Evolutionary conservation across 106 monocot species (phyloP).

Genomic region (Apostasia ramifera): DNA sequence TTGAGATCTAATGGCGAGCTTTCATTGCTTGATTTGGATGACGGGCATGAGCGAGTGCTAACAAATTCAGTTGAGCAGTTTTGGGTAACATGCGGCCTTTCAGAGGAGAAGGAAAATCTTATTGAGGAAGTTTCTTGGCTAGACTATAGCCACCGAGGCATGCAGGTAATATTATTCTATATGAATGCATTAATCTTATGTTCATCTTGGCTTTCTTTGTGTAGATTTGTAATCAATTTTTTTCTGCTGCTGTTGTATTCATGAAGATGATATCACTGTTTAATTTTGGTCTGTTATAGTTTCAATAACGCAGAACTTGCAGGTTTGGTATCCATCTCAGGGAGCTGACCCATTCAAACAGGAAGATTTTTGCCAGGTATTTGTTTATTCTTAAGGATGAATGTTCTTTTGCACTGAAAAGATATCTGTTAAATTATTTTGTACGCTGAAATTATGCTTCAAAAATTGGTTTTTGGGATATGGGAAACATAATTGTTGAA

Average conservation of each 20-base stretch:
- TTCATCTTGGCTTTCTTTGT: neutral
- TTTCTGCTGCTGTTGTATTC: neutral
- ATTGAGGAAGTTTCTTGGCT: slow-evolving; percentile 98
- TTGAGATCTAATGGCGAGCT: slow-evolving; percentile 93
- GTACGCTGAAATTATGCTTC: too few relatives aligned
- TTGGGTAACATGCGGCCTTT: slow-evolving; percentile 92
- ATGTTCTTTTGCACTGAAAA: too few relatives aligned
- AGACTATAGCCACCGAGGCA: slow-evolving; percentile 93
- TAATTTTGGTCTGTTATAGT: slow-evolving; percentile 13
- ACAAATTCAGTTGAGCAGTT: slow-evolving; percentile 87
- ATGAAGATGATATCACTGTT: neutral
- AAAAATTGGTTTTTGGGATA: too few relatives aligned
- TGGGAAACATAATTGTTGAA: too few relatives aligned
- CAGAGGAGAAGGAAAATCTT: slow-evolving; percentile 84
- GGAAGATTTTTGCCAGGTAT: slow-evolving; percentile 95
- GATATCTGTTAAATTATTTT: too few relatives aligned
- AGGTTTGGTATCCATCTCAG: slow-evolving; percentile 98
- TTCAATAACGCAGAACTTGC: slow-evolving; percentile 40
- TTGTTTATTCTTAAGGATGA: too few relatives aligned
- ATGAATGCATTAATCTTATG: neutral
- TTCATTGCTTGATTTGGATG: slow-evolving; percentile 97
- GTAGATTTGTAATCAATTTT: neutral
- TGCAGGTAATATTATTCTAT: slow-evolving; percentile 58
- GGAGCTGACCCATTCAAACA: slow-evolving; percentile 89
- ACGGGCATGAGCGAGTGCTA: slow-evolving; percentile 83